A percentile compares a stretch with the other conserved stretches of the same genome.
Evolutionary conservation across 345 rosid species (phyloP).

Genomic region (Turnera subulata): DNA sequence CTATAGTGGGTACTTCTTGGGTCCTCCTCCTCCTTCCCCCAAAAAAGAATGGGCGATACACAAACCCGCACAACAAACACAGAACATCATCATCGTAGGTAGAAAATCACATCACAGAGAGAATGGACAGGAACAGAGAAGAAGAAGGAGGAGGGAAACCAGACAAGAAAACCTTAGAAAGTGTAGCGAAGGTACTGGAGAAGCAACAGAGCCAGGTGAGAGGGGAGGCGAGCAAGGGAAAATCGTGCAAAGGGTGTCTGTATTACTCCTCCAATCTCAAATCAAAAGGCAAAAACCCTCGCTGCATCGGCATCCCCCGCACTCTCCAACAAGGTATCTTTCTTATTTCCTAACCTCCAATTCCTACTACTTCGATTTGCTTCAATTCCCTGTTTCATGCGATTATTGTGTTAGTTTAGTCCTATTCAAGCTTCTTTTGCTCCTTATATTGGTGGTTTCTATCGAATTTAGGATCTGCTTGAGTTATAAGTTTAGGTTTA

Average conservation of each 20-base stretch:
- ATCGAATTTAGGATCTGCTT: no score
- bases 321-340: constrained; percentile 33
- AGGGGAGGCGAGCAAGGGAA: constrained; percentile 30
- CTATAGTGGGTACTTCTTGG: background rate
- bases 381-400: no score
- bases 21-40: background rate
- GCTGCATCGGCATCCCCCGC: constrained; percentile 66
- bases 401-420: no score
- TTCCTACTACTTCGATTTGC: background rate
- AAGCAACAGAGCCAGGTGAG: background rate
- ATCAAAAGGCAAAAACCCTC: constrained; percentile 54
- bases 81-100: background rate
- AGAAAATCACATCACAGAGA: background rate
- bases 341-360: background rate
- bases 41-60: background rate
- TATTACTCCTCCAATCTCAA: constrained; percentile 55
- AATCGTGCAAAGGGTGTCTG: constrained; percentile 62
- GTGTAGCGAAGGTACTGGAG: no score
- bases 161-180: background rate
- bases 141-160: background rate
- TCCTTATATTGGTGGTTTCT: no score
- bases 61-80: background rate
- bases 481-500: no score
- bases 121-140: constrained; percentile 6
- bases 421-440: no score